Base-by-base conservation (phyloP, 306 rosid genomes). In the Mimosa pudica region DNA sequence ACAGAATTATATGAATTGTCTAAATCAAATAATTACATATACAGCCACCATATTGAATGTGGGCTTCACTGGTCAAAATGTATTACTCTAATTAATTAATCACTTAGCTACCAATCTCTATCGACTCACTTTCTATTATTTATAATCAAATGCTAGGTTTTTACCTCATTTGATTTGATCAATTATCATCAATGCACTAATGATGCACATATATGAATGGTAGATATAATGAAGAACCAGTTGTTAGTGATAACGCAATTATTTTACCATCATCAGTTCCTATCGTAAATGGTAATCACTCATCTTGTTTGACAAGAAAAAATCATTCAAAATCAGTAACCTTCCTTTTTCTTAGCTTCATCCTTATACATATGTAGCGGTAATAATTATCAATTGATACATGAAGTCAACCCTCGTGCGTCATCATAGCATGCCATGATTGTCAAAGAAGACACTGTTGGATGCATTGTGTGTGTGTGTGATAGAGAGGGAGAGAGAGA, bases 351-450 rank as follows among this genome's bases (percentile, higher is more conserved):
- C 14, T 24, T 38, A 38, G 76, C 48, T 64, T 69, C 63, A 79
- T 83, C 71, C 83, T 73, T 9, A 17, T 70, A 61, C 11, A 71
- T 78, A 81, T 18, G 18, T 18, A 57, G 63, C n/a, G 74, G 79
- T 74, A 83, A 71, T 77, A 77, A 83, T 83, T 69, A 78, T 18
- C 24, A 18, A 83, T 83, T 62, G 70, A 60, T 60, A 18, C 77
- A 20, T 42, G 87, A 81, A 74, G 76, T 84, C 74, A 10, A 45
- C 46, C 46, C 87, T 83, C 85, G 89, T 86, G 87, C 60, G 78
- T 78, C 61, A 83, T 86, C 77, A 86, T 83, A 81, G 70, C 89
- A 78, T 24, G 64, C 77, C 84, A 86, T 86, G 87, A 83, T 86
- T 83, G 85, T 46, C 17, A 20, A 45, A 68, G 36, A 64, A 74